phyloP scores from a whole-genome alignment of 352 stramenopile genomes.

The Globisporangium spinosum region DNA sequence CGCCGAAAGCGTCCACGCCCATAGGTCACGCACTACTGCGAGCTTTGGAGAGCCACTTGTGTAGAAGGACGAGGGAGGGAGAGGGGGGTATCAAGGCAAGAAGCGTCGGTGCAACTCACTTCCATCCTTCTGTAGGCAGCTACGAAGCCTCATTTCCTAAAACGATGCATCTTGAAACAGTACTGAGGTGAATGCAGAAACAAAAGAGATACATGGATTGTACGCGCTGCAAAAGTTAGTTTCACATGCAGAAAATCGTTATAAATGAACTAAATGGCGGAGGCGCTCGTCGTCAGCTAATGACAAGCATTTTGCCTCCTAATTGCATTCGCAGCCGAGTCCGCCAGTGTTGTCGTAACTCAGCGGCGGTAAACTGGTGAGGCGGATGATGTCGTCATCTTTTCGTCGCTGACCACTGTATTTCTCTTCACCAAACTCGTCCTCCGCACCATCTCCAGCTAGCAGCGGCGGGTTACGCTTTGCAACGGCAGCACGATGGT shows the following conservation, averaged over 20 bases:
- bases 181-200: neutral
- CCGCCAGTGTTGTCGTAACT: conserved; percentile 17
- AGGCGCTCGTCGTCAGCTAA: neutral
- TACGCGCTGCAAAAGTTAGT: neutral
- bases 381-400: conserved; percentile 39
- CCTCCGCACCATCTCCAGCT: neutral
- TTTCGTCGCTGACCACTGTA: neutral
- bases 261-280: neutral
- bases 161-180: neutral
- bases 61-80: neutral
- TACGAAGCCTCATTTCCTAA: neutral
- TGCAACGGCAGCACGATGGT: conserved; percentile 28
- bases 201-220: neutral
- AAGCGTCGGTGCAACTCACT: neutral
- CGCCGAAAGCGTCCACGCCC: conserved; percentile 67
- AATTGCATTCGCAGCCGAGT: conserved; percentile 50
- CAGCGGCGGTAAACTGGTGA: conserved; percentile 28
- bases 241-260: conserved; percentile 7
- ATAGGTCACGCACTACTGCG: conserved; percentile 15
- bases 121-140: neutral
- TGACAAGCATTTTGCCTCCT: neutral
- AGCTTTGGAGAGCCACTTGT: neutral
- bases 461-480: conserved; percentile 11
- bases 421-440: neutral
- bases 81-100: neutral